phyloP scores from a whole-genome alignment of 2,329 filamentous ascomycete species.

The Tolypocladium album region DNA sequence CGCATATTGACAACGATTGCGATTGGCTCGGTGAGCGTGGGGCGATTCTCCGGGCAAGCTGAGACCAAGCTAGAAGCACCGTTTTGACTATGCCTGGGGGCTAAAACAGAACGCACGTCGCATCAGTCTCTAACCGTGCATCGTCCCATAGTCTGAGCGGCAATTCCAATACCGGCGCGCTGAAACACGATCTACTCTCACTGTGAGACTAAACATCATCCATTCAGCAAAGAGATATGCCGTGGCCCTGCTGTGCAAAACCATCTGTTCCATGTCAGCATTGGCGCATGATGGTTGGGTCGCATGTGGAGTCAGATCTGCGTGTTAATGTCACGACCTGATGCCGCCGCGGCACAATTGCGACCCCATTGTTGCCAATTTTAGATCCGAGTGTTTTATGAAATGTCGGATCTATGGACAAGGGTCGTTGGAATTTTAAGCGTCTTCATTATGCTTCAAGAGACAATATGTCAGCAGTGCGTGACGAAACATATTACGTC shows the following conservation, averaged over 20 bases:
- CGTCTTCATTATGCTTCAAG: neutral
- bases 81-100: neutral
- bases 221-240: too few species aligned
- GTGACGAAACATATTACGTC: neutral
- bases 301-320: neutral
- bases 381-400: neutral
- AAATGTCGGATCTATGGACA: neutral
- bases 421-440: neutral
- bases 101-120: neutral
- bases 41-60: neutral
- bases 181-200: neutral
- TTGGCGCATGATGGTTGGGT: neutral
- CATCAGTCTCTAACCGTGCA: neutral
- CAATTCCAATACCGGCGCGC: neutral
- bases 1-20: neutral
- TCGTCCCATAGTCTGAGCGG: neutral
- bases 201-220: neutral
- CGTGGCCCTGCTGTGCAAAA: neutral
- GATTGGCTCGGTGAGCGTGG: neutral
- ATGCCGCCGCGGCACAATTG: neutral
- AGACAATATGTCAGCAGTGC: too few species aligned
- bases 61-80: neutral
- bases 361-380: neutral
- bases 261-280: neutral
- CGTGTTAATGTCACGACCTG: neutral